Evolutionary conservation across 148 eudicot species (phyloP).

Genomic region (Bassia scoparia): DNA sequence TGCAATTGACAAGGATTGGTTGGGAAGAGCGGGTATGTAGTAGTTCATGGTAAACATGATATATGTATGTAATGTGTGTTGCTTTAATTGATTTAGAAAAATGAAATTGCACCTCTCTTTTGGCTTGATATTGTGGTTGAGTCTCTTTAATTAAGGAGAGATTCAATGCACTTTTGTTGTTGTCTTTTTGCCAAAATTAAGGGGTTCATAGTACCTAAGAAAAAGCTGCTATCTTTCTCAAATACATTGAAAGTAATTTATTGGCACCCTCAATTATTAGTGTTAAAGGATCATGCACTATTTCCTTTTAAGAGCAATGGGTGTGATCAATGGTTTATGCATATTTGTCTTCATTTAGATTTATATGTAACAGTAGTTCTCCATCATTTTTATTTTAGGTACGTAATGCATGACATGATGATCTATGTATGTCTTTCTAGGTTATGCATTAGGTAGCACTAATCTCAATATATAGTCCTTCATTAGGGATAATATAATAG

Average conservation of each 20-base stretch:
- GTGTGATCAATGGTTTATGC: not conserved
- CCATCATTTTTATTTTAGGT: not conserved
- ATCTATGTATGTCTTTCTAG: too few species aligned
- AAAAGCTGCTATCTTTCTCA: slow-evolving; percentile 46
- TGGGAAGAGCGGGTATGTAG: not conserved
- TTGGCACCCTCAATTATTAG: slow-evolving; percentile 45
- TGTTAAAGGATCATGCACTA: slow-evolving; percentile 4
- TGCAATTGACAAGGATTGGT: not conserved
- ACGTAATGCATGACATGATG: too few species aligned
- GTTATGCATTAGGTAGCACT: too few species aligned
- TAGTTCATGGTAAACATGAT: not conserved
- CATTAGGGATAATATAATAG: too few species aligned
- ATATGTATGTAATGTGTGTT: not conserved
- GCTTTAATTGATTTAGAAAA: slow-evolving; percentile 8
- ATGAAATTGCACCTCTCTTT: slow-evolving; percentile 5
- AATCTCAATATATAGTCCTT: too few species aligned
- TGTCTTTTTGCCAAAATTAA: slow-evolving; percentile 30
- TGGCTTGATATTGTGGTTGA: slow-evolving; percentile 29
- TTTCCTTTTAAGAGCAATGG: slow-evolving; percentile 1
- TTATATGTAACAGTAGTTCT: not conserved
- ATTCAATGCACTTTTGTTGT: slow-evolving; percentile 48
- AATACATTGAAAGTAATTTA: slow-evolving; percentile 56
- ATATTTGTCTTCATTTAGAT: not conserved
- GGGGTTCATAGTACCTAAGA: slow-evolving; percentile 61
- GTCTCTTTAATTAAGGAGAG: slow-evolving; percentile 29